Evolutionary conservation across 768 basidiomycete species (phyloP).

Genomic region (Collybia sp.): DNA sequence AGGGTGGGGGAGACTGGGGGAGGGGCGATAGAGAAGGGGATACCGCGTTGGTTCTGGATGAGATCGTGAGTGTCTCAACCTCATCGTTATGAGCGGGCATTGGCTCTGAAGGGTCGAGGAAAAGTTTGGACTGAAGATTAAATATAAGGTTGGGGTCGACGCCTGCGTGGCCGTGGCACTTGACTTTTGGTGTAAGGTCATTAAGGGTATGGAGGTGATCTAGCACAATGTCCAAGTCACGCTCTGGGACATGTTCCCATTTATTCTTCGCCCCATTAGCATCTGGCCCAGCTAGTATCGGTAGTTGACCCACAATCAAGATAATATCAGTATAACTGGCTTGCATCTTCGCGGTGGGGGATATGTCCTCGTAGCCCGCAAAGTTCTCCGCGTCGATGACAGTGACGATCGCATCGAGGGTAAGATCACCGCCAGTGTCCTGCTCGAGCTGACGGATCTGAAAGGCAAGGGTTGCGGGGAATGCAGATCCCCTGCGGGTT

Average conservation of each 20-base stretch:
- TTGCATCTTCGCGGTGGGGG: slow-evolving; percentile 89
- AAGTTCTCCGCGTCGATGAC: slow-evolving; percentile 93
- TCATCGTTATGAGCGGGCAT: slow-evolving; percentile 53
- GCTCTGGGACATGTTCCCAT: slow-evolving; percentile 81
- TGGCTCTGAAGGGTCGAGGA: slow-evolving; percentile 26
- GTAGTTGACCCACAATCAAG: slow-evolving; percentile 55
- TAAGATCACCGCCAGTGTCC: slow-evolving; percentile 69
- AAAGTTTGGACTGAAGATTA: slow-evolving; percentile 85
- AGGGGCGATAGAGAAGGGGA: too few species aligned
- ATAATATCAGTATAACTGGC: slow-evolving; percentile 94
- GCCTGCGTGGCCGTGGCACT: slow-evolving; percentile 55
- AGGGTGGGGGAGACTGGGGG: too few species aligned
- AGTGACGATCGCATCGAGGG: slow-evolving; percentile 87
- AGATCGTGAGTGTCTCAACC: slow-evolving; percentile 67
- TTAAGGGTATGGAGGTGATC: slow-evolving; percentile 90
- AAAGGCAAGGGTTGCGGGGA: slow-evolving; percentile 92
- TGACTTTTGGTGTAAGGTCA: slow-evolving; percentile 83
- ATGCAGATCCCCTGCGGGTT: slow-evolving; percentile 75
- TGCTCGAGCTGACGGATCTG: slow-evolving; percentile 88
- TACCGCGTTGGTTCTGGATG: slow-evolving; percentile 27
- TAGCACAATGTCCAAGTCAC: slow-evolving; percentile 73
- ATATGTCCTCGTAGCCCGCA: slow-evolving; percentile 86
- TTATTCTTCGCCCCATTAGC: slow-evolving; percentile 57
- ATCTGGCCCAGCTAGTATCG: neutral
- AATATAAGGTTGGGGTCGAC: slow-evolving; percentile 81